These are phyloP conservation scores for Lathyrus sativus DNA, from an alignment of 306 rosid genomes.

Conservation along the genomic window DNA sequence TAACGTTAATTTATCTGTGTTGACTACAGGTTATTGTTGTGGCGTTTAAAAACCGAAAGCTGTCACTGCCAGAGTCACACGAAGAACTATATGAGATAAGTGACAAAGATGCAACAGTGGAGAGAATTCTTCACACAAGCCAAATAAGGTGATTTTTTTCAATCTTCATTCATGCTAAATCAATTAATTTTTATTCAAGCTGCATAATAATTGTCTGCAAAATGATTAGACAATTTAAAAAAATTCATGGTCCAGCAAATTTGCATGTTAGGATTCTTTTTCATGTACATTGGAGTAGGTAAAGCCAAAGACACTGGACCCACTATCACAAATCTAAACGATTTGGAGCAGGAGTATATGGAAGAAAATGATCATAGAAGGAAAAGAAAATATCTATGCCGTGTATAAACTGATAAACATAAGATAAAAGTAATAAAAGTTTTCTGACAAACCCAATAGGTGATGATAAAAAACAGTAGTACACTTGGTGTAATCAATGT, in stretches of 20 bases:
- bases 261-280: constrained; percentile 45
- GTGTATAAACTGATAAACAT: constrained; percentile 38
- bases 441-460: constrained; percentile 39
- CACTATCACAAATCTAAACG: constrained; percentile 26
- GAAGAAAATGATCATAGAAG: constrained; percentile 26
- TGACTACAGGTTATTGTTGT: constrained; percentile 62
- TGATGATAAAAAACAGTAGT: constrained; percentile 17
- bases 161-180: constrained; percentile 15
- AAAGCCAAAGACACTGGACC: constrained; percentile 41
- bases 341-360: constrained; percentile 25
- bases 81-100: constrained; percentile 62
- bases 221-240: constrained; percentile 31
- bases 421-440: constrained; percentile 28
- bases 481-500: constrained; percentile 27
- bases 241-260: constrained; percentile 39
- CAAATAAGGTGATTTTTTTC: constrained; percentile 63
- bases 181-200: constrained; percentile 23
- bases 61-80: constrained; percentile 51
- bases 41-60: constrained; percentile 62
- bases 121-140: constrained; percentile 61
- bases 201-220: constrained; percentile 36
- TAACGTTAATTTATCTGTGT: not conserved
- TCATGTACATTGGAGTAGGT: constrained; percentile 37
- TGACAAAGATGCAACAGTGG: constrained; percentile 50
- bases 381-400: constrained; percentile 36